Evolutionary conservation across 2,329 filamentous ascomycete species (phyloP), one percentile per base, ranked within the genome.

Genomic region (Trichoderma koningiopsis): DNA sequence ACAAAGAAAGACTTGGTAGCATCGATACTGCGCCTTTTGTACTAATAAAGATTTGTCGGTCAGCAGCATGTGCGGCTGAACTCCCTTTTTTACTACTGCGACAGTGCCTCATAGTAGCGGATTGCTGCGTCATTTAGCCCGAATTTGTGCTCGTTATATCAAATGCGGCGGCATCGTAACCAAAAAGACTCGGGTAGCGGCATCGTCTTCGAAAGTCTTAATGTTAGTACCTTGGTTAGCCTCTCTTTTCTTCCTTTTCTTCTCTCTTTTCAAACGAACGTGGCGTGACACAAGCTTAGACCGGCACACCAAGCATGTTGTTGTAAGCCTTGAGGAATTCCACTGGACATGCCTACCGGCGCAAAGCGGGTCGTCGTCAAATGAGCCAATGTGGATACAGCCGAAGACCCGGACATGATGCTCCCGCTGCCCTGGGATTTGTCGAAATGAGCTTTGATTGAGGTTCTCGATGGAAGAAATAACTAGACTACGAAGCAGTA

Each of bases 361-460:
- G 61, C 33, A 56, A 49, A 56, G 58, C 66, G 57, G 66, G 55
- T 59, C 57, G 57, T 52, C 61, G 49, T 47, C 66, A 37, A 68
- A 68, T 69, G 59, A 59, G 33, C 37, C 22, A n/a, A 29, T 43
- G 66, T 69, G 55, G 60, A 60, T 62, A 62, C 60, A 43, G 24
- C 31, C 60, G 59, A 24, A 40, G 29, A 47, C 24, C 37, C 53
- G 59, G 53, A 65, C 67, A 35, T 60, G 68, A 56, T 65, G 58
- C 58, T 68, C 66, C 66, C 66, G 35, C 24, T 1, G 29, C 24
- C 33, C n/a, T 37, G 27, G 66, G 33, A 35, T 56, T 35, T 55
- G 43, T 69, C 56, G 56, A 60, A 47, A 53, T 67, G 27, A 19
- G 31, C 13, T 29, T 43, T 29, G 33, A 56, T 13, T 13, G 24